Evolutionary conservation across 73 alveolate species (phyloP), one percentile per base, ranked within the genome.

Genomic region (Urostyla sp.): DNA sequence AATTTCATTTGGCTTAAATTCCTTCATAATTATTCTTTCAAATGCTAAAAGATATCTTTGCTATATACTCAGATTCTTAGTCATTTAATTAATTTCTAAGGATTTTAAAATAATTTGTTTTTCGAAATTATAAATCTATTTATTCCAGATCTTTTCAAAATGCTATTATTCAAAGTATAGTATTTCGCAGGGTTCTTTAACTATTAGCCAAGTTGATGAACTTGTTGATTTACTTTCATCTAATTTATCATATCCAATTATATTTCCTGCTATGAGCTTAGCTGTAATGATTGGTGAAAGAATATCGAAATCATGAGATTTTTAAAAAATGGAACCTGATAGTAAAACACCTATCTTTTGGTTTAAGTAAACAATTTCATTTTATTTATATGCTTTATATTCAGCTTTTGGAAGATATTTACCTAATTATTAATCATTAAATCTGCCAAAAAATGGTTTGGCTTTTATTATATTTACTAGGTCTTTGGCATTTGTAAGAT

Each of bases 371-470:
- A 69, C 30, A 3, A 46, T 8, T n/a, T 69, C 83, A 48, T 44
- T 37, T 46, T 69, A 23, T 1, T 69, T 1, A 48, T n/a, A 69
- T 15, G 13, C 27, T 46, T 28, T 53, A 46, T 46, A 18, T 15
- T 15, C 20, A 7, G 72, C 48, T 27, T 49, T 69, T 1, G 11
- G 6, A 10, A 69, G 4, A 27, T 48, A 45, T 24, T 44, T 4
- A 0, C 49, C 83, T 46, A 69, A 48, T 6, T 24, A 37, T 8
- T 13, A 69, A 16, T 40, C 16, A 40, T 16, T 16, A 11, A 40
- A 15, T 32, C 83, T 69, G 13, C 28, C 49, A 31, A 69, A 69
- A 49, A 69, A 69, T 15, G 83, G 49, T 69, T 69, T 69, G 18
- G 16, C 27, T 23, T 11, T 1, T 6, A 69, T 6, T 3, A 18